Conservation (phyloP, 2,329 filamentous ascomycete species). For the Neoarthrinium moseri region DNA sequence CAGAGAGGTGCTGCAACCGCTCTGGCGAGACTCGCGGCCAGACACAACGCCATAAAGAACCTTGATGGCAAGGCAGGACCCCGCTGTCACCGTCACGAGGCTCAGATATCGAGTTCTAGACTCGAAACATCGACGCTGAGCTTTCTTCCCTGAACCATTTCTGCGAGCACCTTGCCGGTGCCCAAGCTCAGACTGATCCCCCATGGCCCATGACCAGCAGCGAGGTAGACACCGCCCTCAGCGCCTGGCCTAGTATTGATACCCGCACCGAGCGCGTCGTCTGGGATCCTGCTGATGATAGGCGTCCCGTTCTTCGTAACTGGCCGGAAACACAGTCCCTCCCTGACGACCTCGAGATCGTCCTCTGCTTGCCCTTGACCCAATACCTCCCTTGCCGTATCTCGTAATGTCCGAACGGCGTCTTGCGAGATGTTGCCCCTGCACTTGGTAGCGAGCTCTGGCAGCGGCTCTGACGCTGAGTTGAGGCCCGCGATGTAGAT, state of each 20-base stretch:
- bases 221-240: constrained; percentile 67
- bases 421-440: constrained; percentile 36
- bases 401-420: constrained; percentile 48
- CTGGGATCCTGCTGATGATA: constrained; percentile 57
- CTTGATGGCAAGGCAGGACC: too few species aligned
- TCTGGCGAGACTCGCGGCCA: too few species aligned
- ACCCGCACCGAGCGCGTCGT: constrained; percentile 51
- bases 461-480: constrained; percentile 57
- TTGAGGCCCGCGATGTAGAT: constrained; percentile 77
- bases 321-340: constrained; percentile 72
- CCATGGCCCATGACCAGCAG: constrained; percentile 75
- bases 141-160: constrained; percentile 61
- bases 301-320: constrained; percentile 64
- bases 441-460: constrained; percentile 50
- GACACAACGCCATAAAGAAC: too few species aligned
- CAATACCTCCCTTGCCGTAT: constrained; percentile 48
- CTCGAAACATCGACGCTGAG: constrained; percentile 59
- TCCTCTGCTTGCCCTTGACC: constrained; percentile 31
- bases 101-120: constrained; percentile 34
- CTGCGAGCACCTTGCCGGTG: constrained; percentile 68
- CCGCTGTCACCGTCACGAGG: not conserved
- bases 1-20: too few species aligned
- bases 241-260: constrained; percentile 37
- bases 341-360: constrained; percentile 59
- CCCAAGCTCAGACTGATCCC: constrained; percentile 65